phyloP scores from a whole-genome alignment of 2,329 filamentous ascomycete species.

The Plenodomus biglobosus region DNA sequence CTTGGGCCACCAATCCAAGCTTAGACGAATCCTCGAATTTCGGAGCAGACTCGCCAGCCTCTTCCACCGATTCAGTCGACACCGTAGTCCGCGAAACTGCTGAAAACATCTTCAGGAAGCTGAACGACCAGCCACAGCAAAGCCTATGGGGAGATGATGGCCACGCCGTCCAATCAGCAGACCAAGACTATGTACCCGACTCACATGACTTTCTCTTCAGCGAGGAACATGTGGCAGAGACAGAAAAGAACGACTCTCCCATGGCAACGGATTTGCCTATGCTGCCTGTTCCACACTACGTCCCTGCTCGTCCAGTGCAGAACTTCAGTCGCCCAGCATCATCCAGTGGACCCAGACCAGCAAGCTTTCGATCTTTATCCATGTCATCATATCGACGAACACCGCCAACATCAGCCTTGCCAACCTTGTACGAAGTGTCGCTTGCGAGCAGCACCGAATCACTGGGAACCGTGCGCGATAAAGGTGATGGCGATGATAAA shows the following conservation, averaged over 20 bases:
- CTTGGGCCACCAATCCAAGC: conserved; percentile 7
- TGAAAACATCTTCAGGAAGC: conserved; percentile 29
- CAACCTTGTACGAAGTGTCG: conserved; percentile 38
- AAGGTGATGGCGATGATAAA: conserved; percentile 17
- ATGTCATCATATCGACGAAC: conserved; percentile 16
- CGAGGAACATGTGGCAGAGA: conserved; percentile 6
- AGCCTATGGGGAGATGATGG: conserved; percentile 18
- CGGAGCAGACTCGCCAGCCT: conserved; percentile 25
- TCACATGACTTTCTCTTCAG: conserved; percentile 35
- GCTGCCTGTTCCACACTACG: conserved; percentile 14
- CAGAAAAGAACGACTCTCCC: conserved; percentile 10
- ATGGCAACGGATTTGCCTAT: conserved; percentile 11
- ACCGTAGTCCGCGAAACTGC: conserved; percentile 29
- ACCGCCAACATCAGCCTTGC: conserved; percentile 24
- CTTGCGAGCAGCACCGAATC: conserved; percentile 31
- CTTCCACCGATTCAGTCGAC: conserved; percentile 22
- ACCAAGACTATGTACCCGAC: conserved; percentile 24
- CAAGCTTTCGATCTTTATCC: conserved; percentile 8
- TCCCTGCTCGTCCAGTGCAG: conserved; percentile 18
- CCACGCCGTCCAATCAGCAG: conserved; percentile 12
- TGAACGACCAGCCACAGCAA: conserved; percentile 25
- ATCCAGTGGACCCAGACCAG: conserved; percentile 5
- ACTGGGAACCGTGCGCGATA: conserved; percentile 13
- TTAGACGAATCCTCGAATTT: conserved; percentile 9
- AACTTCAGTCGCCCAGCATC: conserved; percentile 30